phyloP scores from a whole-genome alignment of 805 yeast genomes.

The Debaryomyces prosopidis region DNA sequence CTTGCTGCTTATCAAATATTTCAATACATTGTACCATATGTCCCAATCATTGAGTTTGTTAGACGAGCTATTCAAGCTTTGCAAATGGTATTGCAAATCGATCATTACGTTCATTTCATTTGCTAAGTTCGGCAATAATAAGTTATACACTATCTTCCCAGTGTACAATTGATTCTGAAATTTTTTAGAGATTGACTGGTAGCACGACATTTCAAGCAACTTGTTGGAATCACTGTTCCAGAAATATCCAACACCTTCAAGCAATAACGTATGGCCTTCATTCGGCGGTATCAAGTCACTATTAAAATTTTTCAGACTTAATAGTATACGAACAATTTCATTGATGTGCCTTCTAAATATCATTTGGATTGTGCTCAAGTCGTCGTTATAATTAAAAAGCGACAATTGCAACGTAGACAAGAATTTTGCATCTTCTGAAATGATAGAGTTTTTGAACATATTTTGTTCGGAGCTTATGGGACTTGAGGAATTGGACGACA shows the following conservation, averaged over 20 bases:
- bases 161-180: constrained; percentile 35
- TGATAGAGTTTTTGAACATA: constrained; percentile 34
- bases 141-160: constrained; percentile 31
- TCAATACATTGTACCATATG: constrained; percentile 44
- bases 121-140: constrained; percentile 34
- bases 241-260: constrained; percentile 45
- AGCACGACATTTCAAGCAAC: constrained; percentile 41
- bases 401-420: constrained; percentile 43
- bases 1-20: constrained; percentile 42
- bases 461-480: constrained; percentile 9
- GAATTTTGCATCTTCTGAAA: constrained; percentile 46
- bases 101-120: constrained; percentile 44
- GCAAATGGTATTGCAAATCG: constrained; percentile 43
- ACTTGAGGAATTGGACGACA: constrained; percentile 20
- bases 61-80: constrained; percentile 28
- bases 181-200: constrained; percentile 35
- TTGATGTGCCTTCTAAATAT: constrained; percentile 46
- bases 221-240: constrained; percentile 45
- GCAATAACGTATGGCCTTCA: constrained; percentile 24
- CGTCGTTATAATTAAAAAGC: constrained; percentile 46
- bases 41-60: constrained; percentile 22
- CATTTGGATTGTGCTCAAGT: constrained; percentile 44
- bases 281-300: constrained; percentile 15
- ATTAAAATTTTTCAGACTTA: constrained; percentile 38
- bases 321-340: constrained; percentile 39